Evolutionary conservation across 306 rosid species (phyloP), one percentile per base, ranked within the genome.

Genomic region (Styphnolobium japonicum): DNA sequence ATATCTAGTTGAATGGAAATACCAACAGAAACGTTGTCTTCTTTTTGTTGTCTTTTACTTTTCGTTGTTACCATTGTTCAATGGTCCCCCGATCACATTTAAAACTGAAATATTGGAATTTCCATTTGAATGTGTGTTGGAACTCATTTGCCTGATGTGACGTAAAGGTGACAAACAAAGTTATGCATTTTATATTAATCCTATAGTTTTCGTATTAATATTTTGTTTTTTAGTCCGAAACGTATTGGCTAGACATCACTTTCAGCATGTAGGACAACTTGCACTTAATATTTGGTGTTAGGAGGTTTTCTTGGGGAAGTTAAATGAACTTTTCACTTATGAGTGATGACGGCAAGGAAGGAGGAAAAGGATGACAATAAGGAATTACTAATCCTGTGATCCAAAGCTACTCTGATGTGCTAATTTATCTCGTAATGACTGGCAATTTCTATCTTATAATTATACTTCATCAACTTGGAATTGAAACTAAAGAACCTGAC

Each of bases 11-110:
- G 4, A 16, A 6, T 67, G 48, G 42, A 14, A 75, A 79, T 49
- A 11, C 33, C 49, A 33, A 79, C 25, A 34, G 48, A 22, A 14
- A 33, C 53, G 64, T 80, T 76, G 73, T 79, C 79, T 74, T 53
- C 1, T 43, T 61, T 55, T 25, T 36, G 18, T 74, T 64, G 70
- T 73, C 69, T 4, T 40, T 80, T 43, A 15, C 67, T 55, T 49
- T 60, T 23, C 53, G 36, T 23, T 18, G 52, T 39, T 34, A 23
- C 22, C 23, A 10, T 19, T 49, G 73, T 57, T 21, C 56, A 21
- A n/a, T 33, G 51, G 51, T 60, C 27, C 19, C 62, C 31, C 4
- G 6, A 33, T 67, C 58, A 29, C 14, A 33, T 60, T 31, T 52
- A 48, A 48, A 75, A 31, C 25, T 9, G 0, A 4, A 27, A 64